Conservation (phyloP, 495 filamentous ascomycete genomes). For the Penicillium maclennaniae region DNA sequence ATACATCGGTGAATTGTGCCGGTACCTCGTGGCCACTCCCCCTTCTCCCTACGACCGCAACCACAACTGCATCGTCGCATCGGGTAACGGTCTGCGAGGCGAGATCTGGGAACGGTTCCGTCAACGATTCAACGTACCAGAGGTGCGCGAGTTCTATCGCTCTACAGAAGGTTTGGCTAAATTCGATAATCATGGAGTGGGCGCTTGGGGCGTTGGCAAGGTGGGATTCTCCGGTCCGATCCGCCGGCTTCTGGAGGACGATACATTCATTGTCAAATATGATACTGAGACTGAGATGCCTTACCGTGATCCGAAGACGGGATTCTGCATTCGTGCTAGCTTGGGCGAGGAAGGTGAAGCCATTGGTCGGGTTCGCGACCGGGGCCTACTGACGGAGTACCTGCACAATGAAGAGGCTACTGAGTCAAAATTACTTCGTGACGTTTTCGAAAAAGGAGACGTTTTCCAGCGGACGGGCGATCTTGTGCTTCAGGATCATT, state of each 20-base stretch:
- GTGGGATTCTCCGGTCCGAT: constrained; percentile 73
- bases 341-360: constrained; percentile 74
- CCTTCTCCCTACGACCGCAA: constrained; percentile 68
- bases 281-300: constrained; percentile 71
- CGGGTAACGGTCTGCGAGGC: constrained; percentile 85
- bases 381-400: constrained; percentile 73
- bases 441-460: constrained; percentile 80
- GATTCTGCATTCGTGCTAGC: constrained; percentile 60
- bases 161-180: constrained; percentile 76
- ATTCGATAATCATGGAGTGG: constrained; percentile 70
- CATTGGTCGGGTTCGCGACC: constrained; percentile 62
- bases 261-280: constrained; percentile 58
- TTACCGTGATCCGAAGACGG: constrained; percentile 63
- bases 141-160: constrained; percentile 85
- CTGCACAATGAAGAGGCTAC: constrained; percentile 71
- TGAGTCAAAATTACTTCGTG: constrained; percentile 68
- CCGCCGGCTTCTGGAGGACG: constrained; percentile 51
- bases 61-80: constrained; percentile 70
- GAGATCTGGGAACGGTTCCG: constrained; percentile 91
- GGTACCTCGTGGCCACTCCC: constrained; percentile 79
- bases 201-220: constrained; percentile 71
- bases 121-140: constrained; percentile 73
- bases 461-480: constrained; percentile 85
- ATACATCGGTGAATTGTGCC: constrained; percentile 91
- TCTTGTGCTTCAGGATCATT: constrained; percentile 63